Evolutionary conservation across 2,329 filamentous ascomycete species (phyloP).

Genomic region (Aciculosporium take): DNA sequence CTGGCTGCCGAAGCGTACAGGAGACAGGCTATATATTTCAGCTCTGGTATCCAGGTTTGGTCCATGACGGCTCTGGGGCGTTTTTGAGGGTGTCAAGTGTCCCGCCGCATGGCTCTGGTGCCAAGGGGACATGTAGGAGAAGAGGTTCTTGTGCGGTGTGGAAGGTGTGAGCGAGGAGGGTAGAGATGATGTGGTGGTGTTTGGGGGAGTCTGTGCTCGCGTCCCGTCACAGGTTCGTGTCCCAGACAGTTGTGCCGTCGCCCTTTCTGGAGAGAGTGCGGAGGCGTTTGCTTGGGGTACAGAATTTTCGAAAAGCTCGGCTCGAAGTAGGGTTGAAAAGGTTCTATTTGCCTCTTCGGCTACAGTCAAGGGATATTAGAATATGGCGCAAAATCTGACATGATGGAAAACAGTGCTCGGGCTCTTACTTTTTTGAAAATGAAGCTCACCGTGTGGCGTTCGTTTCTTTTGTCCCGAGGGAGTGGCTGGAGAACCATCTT

Average conservation of each 20-base stretch:
- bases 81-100: conserved; percentile 80
- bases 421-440: conserved; percentile 76
- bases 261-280: conserved; percentile 44
- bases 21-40: conserved; percentile 90
- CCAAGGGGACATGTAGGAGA: conserved; percentile 71
- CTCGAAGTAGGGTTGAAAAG: conserved; percentile 74
- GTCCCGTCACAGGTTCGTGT: conserved; percentile 48
- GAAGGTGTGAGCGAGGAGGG: conserved; percentile 73
- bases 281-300: conserved; percentile 67
- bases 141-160: conserved; percentile 94
- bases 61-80: conserved; percentile 74
- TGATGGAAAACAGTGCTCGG: background rate
- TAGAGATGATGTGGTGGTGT: conserved; percentile 44
- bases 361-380: conserved; percentile 13
- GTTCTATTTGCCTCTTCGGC: conserved; percentile 91
- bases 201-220: conserved; percentile 69
- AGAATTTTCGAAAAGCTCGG: conserved; percentile 82
- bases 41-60: conserved; percentile 80
- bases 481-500: conserved; percentile 84
- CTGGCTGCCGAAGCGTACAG: conserved; percentile 84
- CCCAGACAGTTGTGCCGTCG: conserved; percentile 33
- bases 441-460: conserved; percentile 73
- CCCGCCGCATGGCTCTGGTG: conserved; percentile 56
- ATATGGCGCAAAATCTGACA: background rate
- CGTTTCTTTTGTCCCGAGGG: conserved; percentile 76